Conservation (phyloP, 2,329 filamentous ascomycete species). For the Verticillium tricorpus region DNA sequence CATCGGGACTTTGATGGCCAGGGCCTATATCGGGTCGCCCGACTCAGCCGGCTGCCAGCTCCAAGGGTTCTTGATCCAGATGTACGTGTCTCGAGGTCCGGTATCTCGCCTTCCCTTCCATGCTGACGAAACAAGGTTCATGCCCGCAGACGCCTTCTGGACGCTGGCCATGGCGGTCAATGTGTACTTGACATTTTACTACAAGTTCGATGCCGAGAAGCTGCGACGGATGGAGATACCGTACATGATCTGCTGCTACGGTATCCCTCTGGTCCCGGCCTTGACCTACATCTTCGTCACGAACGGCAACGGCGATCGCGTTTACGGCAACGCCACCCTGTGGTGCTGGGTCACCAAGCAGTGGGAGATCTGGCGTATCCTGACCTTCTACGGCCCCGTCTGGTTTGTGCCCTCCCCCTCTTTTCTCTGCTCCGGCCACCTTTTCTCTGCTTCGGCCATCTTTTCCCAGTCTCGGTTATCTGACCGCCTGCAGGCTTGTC, state of each 20-base stretch:
- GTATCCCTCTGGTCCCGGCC: constrained; percentile 65
- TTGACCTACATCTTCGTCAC: constrained; percentile 63
- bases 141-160: constrained; percentile 73
- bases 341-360: constrained; percentile 74
- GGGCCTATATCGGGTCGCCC: constrained; percentile 47
- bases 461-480: too few species aligned
- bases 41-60: constrained; percentile 59
- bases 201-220: constrained; percentile 61
- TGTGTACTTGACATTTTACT: constrained; percentile 77
- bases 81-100: constrained; percentile 46
- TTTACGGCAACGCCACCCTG: constrained; percentile 71
- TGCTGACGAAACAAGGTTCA: constrained; percentile 54
- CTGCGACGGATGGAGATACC: constrained; percentile 65
- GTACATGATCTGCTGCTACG: constrained; percentile 68
- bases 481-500: constrained; percentile 43
- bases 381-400: constrained; percentile 68
- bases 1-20: constrained; percentile 69
- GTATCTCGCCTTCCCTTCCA: neutral
- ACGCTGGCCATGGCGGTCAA: constrained; percentile 80
- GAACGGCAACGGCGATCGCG: constrained; percentile 41
- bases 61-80: constrained; percentile 77
- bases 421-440: neutral
- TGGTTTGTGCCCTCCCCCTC: constrained; percentile 44
- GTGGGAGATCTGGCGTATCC: constrained; percentile 70
- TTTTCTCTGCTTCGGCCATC: neutral